A percentile compares a stretch with the other conserved stretches of the same genome.
Conservation (phyloP, 139 green algal species). For the Axilococcus clingmanii region DNA sequence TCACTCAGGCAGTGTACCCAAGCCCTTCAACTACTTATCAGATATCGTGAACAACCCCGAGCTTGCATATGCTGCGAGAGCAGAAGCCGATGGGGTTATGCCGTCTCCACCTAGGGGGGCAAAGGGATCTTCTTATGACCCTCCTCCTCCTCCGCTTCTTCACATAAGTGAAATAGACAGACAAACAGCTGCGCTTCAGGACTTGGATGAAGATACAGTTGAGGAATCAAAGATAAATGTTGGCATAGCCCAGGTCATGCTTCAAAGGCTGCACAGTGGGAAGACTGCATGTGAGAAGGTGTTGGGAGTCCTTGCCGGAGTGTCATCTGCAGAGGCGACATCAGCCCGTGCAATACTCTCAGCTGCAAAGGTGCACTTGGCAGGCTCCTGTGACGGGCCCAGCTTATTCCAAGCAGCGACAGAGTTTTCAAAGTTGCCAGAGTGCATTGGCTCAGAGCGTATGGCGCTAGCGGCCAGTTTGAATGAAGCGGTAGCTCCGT, state of each 20-base stretch:
- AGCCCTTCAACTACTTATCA: no score
- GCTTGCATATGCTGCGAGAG: conserved; percentile 20
- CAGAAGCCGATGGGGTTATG: conserved; percentile 16
- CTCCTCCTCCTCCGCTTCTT: conserved; percentile 1
- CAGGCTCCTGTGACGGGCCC: conserved; percentile 29
- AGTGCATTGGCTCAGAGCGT: conserved; percentile 19
- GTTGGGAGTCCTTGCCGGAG: conserved; percentile 37
- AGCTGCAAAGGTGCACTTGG: conserved; percentile 16
- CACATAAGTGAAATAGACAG: conserved; percentile 28
- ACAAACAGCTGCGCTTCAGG: conserved; percentile 19
- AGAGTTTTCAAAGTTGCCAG: conserved; percentile 24
- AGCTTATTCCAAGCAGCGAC: conserved; percentile 23
- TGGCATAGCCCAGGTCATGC: conserved; percentile 26
- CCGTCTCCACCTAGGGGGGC: not conserved
- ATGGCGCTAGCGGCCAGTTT: no score
- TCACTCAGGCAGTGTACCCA: no score
- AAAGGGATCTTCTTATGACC: not conserved
- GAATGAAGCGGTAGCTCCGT: not conserved
- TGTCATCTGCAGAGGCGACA: conserved; percentile 23
- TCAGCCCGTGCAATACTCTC: conserved; percentile 23
- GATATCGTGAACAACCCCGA: conserved; percentile 35
- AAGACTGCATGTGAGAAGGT: conserved; percentile 23
- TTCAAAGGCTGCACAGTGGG: conserved; percentile 21
- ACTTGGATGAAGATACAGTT: conserved; percentile 24
- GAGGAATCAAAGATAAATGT: conserved; percentile 39